These are phyloP conservation scores for Zoysia japonica DNA, from an alignment of 176 grass and related monocot genomes.

Conservation along the genomic window DNA sequence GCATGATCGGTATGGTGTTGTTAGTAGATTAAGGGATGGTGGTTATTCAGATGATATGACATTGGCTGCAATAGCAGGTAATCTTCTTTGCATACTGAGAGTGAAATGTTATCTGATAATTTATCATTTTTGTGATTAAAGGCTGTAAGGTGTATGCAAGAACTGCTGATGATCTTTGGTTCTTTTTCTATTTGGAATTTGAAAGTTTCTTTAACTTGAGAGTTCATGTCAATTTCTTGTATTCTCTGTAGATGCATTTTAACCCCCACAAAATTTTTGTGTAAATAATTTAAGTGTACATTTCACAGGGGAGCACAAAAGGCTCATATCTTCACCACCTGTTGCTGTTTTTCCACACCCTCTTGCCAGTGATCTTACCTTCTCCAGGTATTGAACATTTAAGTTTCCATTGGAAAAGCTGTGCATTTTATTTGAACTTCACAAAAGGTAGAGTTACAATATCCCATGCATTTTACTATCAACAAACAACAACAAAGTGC, in stretches of 20 bases:
- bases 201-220: constrained; percentile 13
- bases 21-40: constrained; percentile 84
- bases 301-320: constrained; percentile 93
- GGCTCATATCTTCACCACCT: constrained; percentile 95
- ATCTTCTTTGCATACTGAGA: constrained; percentile 9
- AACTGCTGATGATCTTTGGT: background rate
- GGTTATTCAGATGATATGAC: constrained; percentile 99
- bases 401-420: constrained; percentile 15
- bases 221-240: constrained; percentile 15
- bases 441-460: background rate
- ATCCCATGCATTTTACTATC: background rate
- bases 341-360: constrained; percentile 98
- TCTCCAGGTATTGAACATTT: constrained; percentile 66
- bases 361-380: constrained; percentile 96
- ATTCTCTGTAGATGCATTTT: constrained; percentile 15
- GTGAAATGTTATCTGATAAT: constrained; percentile 1
- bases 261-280: background rate
- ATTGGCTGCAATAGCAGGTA: constrained; percentile 96
- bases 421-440: background rate
- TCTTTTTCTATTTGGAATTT: background rate
- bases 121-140: background rate
- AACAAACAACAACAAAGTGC: background rate
- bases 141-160: background rate
- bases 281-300: constrained; percentile 21
- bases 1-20: constrained; percentile 81